Percentiles rank a stretch among this genome's conserved stretches.
phyloP scores from a whole-genome alignment of 768 basidiomycete species.

The Amanita jacksonii region DNA sequence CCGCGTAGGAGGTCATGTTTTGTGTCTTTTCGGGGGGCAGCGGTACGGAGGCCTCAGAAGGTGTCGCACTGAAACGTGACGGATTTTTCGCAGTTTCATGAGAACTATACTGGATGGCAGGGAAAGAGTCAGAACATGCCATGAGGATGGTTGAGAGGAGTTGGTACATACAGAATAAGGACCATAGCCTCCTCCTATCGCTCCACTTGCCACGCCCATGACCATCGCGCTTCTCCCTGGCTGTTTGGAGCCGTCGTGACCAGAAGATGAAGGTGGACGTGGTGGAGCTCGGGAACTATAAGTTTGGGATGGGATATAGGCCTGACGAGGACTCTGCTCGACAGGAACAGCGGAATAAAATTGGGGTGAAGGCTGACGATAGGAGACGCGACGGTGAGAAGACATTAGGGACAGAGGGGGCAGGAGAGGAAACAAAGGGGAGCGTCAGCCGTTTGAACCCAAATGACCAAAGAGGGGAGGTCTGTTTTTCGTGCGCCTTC shows the following conservation, averaged over 20 bases:
- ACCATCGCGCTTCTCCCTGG: slow-evolving; percentile 48
- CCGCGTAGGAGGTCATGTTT: slow-evolving; percentile 27
- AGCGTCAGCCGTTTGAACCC: slow-evolving; percentile 8
- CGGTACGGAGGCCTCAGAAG: slow-evolving; percentile 28
- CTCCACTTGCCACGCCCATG: slow-evolving; percentile 71
- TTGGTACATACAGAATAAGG: slow-evolving; percentile 66
- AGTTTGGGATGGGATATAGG: slow-evolving; percentile 20
- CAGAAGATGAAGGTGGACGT: slow-evolving; percentile 17
- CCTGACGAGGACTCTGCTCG: slow-evolving; percentile 35
- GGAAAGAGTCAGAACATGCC: slow-evolving; percentile 9
- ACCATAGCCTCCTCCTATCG: slow-evolving; percentile 74
- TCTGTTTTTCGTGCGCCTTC: not conserved
- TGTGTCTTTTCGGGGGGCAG: slow-evolving; percentile 23
- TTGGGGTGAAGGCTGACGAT: slow-evolving; percentile 35
- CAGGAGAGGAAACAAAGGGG: slow-evolving; percentile 13
- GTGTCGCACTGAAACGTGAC: slow-evolving; percentile 47
- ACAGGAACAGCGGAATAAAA: slow-evolving; percentile 64
- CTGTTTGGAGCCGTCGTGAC: slow-evolving; percentile 17
- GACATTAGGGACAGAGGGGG: slow-evolving; percentile 27
- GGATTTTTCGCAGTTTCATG: slow-evolving; percentile 33
- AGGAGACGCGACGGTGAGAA: slow-evolving; percentile 25
- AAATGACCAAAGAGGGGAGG: not conserved
- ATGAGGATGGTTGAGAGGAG: slow-evolving; percentile 5
- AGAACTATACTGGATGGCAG: slow-evolving; percentile 45
- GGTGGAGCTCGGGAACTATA: slow-evolving; percentile 16